These are phyloP conservation scores for Phytophthora chlamydospora DNA, from an alignment of 352 stramenopile genomes.

Conservation along the genomic window DNA sequence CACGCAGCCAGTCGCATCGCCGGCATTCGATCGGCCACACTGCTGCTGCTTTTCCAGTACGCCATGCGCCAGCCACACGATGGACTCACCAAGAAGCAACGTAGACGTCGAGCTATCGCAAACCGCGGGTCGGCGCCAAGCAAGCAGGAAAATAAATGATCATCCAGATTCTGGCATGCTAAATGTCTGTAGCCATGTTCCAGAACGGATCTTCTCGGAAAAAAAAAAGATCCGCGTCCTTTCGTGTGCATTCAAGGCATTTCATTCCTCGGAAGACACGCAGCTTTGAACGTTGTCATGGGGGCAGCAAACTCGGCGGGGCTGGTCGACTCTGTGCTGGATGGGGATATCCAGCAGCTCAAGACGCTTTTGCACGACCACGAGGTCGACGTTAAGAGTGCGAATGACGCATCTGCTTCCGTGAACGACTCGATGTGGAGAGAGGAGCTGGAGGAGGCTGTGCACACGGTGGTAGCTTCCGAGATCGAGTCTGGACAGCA, in stretches of 20 bases:
- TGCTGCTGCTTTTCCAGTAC: constrained; percentile 79
- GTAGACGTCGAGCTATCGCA: constrained; percentile 29
- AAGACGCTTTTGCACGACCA: constrained; percentile 45
- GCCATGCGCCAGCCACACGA: constrained; percentile 53
- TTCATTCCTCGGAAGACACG: background rate
- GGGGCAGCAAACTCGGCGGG: constrained; percentile 23
- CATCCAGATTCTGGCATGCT: constrained; percentile 7
- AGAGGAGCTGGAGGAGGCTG: constrained; percentile 55
- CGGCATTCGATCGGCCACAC: constrained; percentile 80
- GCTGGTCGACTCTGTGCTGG: constrained; percentile 59
- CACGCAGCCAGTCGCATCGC: constrained; percentile 95
- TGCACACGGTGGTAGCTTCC: constrained; percentile 62
- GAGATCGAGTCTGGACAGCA: constrained; percentile 62
- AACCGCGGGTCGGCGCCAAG: constrained; percentile 12
- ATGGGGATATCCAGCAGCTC: constrained; percentile 58
- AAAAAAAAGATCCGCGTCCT: constrained; percentile 31
- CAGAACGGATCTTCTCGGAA: constrained; percentile 17
- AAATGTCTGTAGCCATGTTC: constrained; percentile 25
- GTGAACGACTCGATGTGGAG: constrained; percentile 29
- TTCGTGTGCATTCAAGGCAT: constrained; percentile 15
- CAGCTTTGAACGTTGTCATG: constrained; percentile 9
- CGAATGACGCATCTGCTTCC: constrained; percentile 1
- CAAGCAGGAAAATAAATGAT: constrained; percentile 8
- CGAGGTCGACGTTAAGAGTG: background rate
- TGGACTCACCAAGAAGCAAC: constrained; percentile 34